Evolutionary conservation across 2,329 filamentous ascomycete species (phyloP).

Genomic region (Fusarium metavorans): DNA sequence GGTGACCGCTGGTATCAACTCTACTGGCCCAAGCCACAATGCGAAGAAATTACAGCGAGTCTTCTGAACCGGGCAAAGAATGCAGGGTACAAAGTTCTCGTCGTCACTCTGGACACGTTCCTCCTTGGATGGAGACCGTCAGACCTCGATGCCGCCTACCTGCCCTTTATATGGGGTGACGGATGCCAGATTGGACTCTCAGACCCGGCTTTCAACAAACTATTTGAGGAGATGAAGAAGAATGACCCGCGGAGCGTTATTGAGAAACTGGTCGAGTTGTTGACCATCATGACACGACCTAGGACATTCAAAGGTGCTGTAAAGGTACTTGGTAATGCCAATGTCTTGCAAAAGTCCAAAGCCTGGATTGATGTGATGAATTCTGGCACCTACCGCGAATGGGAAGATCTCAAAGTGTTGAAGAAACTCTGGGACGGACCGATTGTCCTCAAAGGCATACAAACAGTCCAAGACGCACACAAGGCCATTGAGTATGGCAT

Average conservation of each 20-base stretch:
- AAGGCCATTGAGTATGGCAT: slow-evolving; percentile 52
- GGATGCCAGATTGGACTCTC: slow-evolving; percentile 73
- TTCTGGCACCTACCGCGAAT: slow-evolving; percentile 62
- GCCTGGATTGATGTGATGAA: slow-evolving; percentile 42
- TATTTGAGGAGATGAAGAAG: slow-evolving; percentile 33
- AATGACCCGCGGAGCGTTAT: slow-evolving; percentile 24
- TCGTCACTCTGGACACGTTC: slow-evolving; percentile 81
- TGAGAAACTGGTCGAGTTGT: slow-evolving; percentile 33
- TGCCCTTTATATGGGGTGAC: slow-evolving; percentile 69
- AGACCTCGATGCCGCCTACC: slow-evolving; percentile 73
- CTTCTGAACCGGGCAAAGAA: slow-evolving; percentile 71
- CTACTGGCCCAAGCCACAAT: slow-evolving; percentile 72
- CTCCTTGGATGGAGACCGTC: slow-evolving; percentile 75
- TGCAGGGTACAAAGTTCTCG: slow-evolving; percentile 72
- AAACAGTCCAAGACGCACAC: slow-evolving; percentile 55
- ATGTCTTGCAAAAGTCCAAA: slow-evolving; percentile 29
- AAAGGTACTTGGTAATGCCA: slow-evolving; percentile 28
- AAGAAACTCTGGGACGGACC: slow-evolving; percentile 70
- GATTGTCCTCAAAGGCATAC: slow-evolving; percentile 57
- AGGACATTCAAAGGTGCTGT: slow-evolving; percentile 39
- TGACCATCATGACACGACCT: slow-evolving; percentile 33
- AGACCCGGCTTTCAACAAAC: slow-evolving; percentile 70
- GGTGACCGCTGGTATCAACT: slow-evolving; percentile 78
- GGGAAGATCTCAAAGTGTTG: slow-evolving; percentile 72
- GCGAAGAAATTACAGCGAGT: slow-evolving; percentile 73